These are phyloP conservation scores for Penicillium tannophilum DNA, from an alignment of 495 filamentous ascomycete genomes.

Conservation along the genomic window DNA sequence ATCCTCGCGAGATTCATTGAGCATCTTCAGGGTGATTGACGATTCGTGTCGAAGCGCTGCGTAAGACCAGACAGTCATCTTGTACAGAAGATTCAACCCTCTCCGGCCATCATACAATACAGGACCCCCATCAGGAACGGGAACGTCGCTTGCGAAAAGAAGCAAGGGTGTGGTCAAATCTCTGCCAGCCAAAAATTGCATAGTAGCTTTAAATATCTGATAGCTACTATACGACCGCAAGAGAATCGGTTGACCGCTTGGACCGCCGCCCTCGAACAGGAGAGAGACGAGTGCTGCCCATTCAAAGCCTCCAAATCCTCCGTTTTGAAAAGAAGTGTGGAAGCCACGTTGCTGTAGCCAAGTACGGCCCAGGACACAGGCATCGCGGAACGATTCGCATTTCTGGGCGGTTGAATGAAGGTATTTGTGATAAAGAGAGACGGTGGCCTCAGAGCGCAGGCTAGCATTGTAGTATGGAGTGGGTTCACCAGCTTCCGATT, in stretches of 20 bases:
- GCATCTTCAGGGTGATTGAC: slow-evolving; percentile 63
- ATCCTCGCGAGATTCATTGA: slow-evolving; percentile 73
- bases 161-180: slow-evolving; percentile 69
- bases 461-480: slow-evolving; percentile 91
- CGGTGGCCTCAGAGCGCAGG: slow-evolving; percentile 73
- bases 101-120: slow-evolving; percentile 65
- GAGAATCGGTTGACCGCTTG: slow-evolving; percentile 67
- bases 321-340: slow-evolving; percentile 61
- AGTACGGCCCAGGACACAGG: slow-evolving; percentile 79
- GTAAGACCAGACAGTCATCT: slow-evolving; percentile 90
- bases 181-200: slow-evolving; percentile 77
- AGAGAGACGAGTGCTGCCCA: slow-evolving; percentile 80
- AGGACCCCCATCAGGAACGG: slow-evolving; percentile 40
- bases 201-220: slow-evolving; percentile 87
- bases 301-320: slow-evolving; percentile 93
- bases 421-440: slow-evolving; percentile 70
- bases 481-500: slow-evolving; percentile 41
- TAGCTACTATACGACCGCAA: slow-evolving; percentile 83
- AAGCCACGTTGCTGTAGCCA: slow-evolving; percentile 93
- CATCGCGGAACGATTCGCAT: slow-evolving; percentile 74
- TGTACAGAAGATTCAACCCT: slow-evolving; percentile 82
- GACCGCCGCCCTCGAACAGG: slow-evolving; percentile 73
- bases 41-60: slow-evolving; percentile 70
- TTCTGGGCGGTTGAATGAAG: slow-evolving; percentile 64
- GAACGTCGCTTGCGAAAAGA: slow-evolving; percentile 43